Evolutionary conservation across 495 filamentous ascomycete species (phyloP), one percentile per base, ranked within the genome.

Genomic region (Penicillium cinerascens): DNA sequence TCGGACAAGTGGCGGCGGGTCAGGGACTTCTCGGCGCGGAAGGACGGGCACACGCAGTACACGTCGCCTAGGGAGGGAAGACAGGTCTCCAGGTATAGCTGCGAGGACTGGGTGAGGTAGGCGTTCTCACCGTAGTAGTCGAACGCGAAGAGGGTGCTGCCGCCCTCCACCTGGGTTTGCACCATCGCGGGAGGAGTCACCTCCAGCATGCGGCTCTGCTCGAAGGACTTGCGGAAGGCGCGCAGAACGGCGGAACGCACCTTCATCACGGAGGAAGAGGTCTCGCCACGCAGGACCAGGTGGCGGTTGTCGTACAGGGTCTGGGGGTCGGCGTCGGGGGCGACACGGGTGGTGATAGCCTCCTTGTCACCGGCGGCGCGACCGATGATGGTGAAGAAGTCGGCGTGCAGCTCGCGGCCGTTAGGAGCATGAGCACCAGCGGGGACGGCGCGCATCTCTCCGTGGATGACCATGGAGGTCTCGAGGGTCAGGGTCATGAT

Each of bases 141-240:
- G 60, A 95, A 88, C 37, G 85, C 85, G 77, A 99, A 99, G 33
- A 99, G 84, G 2, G 93, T 97, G 56, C 87, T 84, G 42, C 93
- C 93, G 55, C 93, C 93, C 75, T 99, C 93, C 51, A 97, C 93
- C 72, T 97, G 92, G 6, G 93, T 97, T 72, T 99, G 93, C n/a
- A 97, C 95, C 74, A 99, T 89, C 39, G 90, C 91, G 8, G 93
- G 93, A 3, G 93, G 93, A 38, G 87, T 87, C 42, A 99, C 92
- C 71, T 97, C 92, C 41, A 79, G 64, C 66, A 95, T 80, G 44
- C 83, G 80, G 60, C 86, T 79, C 60, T 91, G 87, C 59, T 87
- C 84, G 69, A 92, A 97, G 42, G 84, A 80, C 64, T 84, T 80
- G 58, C 85, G 78, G 75, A 97, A 97, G 2, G 92, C 92, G 49